Percentiles rank a stretch among this genome's conserved stretches.
Evolutionary conservation across 768 basidiomycete species (phyloP).

Genomic region (Rhizopogon vinicolor): DNA sequence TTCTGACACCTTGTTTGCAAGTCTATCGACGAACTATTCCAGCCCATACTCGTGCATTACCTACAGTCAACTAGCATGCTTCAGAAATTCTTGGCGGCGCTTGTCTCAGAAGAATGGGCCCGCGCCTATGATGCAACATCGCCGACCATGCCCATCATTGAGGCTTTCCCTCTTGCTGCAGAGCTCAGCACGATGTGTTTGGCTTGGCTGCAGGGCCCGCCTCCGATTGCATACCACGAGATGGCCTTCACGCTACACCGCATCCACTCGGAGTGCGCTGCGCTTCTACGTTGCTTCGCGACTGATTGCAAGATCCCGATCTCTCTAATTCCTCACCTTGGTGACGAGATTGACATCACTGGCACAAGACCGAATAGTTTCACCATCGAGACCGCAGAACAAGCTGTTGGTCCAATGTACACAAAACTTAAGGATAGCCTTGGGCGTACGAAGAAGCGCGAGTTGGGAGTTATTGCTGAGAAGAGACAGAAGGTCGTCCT

Average conservation of each 20-base stretch:
- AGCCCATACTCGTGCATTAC: slow-evolving; percentile 73
- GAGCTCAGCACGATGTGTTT: slow-evolving; percentile 69
- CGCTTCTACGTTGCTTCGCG: slow-evolving; percentile 77
- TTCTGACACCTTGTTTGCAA: slow-evolving; percentile 8
- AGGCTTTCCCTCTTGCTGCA: slow-evolving; percentile 54
- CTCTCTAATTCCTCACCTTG: slow-evolving; percentile 74
- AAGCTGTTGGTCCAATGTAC: slow-evolving; percentile 68
- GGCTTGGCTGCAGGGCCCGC: slow-evolving; percentile 64
- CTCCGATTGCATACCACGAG: slow-evolving; percentile 85
- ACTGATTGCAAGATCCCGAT: slow-evolving; percentile 84
- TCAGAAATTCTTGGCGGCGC: slow-evolving; percentile 81
- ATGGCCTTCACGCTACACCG: slow-evolving; percentile 79
- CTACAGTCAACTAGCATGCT: slow-evolving; percentile 87
- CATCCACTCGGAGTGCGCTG: slow-evolving; percentile 74
- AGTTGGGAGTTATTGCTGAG: slow-evolving; percentile 69
- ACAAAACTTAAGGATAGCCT: slow-evolving; percentile 69
- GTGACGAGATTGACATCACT: slow-evolving; percentile 71
- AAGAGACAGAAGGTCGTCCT: slow-evolving; percentile 62
- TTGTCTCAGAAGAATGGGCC: slow-evolving; percentile 93
- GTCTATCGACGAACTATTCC: slow-evolving; percentile 62
- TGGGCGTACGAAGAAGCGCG: slow-evolving; percentile 74
- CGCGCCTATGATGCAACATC: slow-evolving; percentile 39
- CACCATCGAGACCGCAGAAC: slow-evolving; percentile 72
- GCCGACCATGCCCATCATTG: slow-evolving; percentile 39
- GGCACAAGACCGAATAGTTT: slow-evolving; percentile 64